Base-by-base conservation (phyloP, 2,329 filamentous ascomycete species). In the Biscogniauxia marginata region DNA sequence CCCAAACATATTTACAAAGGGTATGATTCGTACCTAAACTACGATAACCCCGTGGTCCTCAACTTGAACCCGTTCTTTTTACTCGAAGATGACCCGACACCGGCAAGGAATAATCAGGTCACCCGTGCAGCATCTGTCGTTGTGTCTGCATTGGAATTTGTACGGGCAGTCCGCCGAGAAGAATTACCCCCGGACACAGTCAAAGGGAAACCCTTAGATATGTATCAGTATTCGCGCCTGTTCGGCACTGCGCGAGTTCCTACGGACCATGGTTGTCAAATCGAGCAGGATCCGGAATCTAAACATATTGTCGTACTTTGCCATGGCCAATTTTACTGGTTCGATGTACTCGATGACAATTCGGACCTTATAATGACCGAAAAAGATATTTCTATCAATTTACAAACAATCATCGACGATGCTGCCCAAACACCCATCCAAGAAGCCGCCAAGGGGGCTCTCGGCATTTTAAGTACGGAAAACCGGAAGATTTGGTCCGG, bases 1-100 rank as follows among this genome's bases (percentile, higher is more conserved):
- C 61, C 30, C 49, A 45, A 46, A 3, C 45, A 46, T 59, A 39
- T 39, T 3, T n/a, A 39, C 11, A 6, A 39, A 96, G 93, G 93
- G 95, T 98, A 98, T 71, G 95, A 99, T 73, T 98, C 95, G 24
- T 99, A 98, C 70, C 81, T 99, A 61, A 98, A 98, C 76, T 99
- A 89, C 70, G 95, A 98, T 71, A 98, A 97, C 69, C 93, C 95
- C 0, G 95, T 99, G 44, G 95, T 99, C 44, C 83, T 99, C 64
- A 98, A 99, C 75, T 78, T 99, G 62, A 99, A 99, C 69, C 95
- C 95, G 0, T 99, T 99, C 77, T 99, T 99, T 77, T 79, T 99
- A 55, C 81, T 99, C 52, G 95, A 97, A 74, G 95, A 99, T 78
- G 95, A 99, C 68, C 95, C 95, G 0, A 99, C 95, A 1, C 95